phyloP scores from a whole-genome alignment of 768 basidiomycete species.

The Lepiota subincarnata region DNA sequence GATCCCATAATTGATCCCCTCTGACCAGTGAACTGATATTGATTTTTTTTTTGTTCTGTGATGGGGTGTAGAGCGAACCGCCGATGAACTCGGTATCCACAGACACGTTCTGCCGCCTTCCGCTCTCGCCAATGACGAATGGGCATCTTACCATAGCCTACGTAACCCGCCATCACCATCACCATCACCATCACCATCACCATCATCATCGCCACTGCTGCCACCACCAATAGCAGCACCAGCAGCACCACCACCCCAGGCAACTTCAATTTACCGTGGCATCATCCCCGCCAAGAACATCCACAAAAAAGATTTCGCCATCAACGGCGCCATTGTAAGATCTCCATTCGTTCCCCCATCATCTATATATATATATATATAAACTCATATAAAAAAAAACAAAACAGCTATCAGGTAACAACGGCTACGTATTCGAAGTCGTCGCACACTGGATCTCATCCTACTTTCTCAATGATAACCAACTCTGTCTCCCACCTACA shows the following conservation, averaged over 20 bases:
- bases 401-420: conserved; percentile 58
- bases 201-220: neutral
- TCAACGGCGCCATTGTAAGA: conserved; percentile 62
- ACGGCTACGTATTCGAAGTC: conserved; percentile 52
- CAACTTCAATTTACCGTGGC: conserved; percentile 49
- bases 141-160: neutral
- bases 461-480: conserved; percentile 53
- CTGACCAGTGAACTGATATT: neutral
- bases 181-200: neutral
- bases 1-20: neutral
- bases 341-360: neutral
- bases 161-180: neutral
- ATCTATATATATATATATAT: neutral
- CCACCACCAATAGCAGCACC: neutral
- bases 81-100: conserved; percentile 44
- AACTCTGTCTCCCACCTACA: conserved; percentile 44
- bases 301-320: conserved; percentile 50
- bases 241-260: neutral
- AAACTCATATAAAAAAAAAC: neutral
- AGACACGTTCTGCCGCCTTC: conserved; percentile 27
- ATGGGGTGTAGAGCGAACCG: conserved; percentile 35
- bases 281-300: conserved; percentile 61
- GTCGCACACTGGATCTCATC: conserved; percentile 61
- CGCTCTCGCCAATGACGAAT: neutral
- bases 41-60: neutral